Evolutionary conservation across 371 early-diverging fungal genomes (phyloP).

Genomic region (Sporodiniella umbellata): DNA sequence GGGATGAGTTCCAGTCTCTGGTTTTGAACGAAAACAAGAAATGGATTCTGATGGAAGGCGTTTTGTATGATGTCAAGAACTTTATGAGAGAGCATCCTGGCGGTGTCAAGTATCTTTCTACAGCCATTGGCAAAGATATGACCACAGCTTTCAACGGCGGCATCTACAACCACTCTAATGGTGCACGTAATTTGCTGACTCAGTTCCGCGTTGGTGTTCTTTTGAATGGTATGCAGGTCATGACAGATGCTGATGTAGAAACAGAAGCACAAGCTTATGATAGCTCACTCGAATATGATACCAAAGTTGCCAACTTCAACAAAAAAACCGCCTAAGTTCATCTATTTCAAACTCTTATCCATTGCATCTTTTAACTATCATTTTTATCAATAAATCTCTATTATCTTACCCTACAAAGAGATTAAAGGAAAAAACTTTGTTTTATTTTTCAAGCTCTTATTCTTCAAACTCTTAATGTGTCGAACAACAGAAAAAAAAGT

Average conservation of each 20-base stretch:
- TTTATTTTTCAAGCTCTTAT: too few species aligned
- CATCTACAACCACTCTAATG: conserved; percentile 83
- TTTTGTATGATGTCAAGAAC: conserved; percentile 85
- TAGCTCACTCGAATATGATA: conserved; percentile 22
- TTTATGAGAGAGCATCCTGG: conserved; percentile 93
- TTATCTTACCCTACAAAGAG: too few species aligned
- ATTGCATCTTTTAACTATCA: background rate
- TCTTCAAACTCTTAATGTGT: too few species aligned
- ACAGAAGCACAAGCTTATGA: conserved; percentile 11
- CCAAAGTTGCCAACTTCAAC: conserved; percentile 22
- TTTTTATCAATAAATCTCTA: too few species aligned
- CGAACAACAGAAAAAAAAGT: too few species aligned
- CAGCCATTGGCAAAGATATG: conserved; percentile 82
- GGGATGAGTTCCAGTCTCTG: conserved; percentile 69
- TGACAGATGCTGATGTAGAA: conserved; percentile 27
- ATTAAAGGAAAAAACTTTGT: too few species aligned
- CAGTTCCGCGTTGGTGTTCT: conserved; percentile 72
- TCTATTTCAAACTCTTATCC: background rate
- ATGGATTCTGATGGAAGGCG: conserved; percentile 86
- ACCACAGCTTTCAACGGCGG: conserved; percentile 86
- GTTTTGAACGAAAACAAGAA: conserved; percentile 61
- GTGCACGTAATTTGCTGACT: conserved; percentile 77
- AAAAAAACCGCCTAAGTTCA: conserved; percentile 7
- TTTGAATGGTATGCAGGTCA: conserved; percentile 53
- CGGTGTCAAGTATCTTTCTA: conserved; percentile 74